These are phyloP conservation scores for Chaetomiaceae sp. DNA, from an alignment of 2,329 filamentous ascomycete genomes.

Conservation along the genomic window DNA sequence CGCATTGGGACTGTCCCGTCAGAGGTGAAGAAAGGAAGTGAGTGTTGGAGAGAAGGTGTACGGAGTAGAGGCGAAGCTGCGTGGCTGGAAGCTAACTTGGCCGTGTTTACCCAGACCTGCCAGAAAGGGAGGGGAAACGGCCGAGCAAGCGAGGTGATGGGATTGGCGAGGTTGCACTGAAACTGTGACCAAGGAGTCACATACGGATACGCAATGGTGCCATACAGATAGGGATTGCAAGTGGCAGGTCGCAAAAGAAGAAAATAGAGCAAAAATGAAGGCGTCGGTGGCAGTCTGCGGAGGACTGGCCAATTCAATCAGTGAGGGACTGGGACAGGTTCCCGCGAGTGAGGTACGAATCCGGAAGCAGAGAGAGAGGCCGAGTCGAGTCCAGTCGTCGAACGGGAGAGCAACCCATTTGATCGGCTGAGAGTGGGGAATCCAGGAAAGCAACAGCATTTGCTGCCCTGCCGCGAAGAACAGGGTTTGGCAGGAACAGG, in stretches of 20 bases:
- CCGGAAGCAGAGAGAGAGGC: not conserved
- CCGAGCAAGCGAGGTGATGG: constrained; percentile 9
- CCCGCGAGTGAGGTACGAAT: not conserved
- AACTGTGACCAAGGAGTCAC: constrained; percentile 3
- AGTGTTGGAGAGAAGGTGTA: not conserved
- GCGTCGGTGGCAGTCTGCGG: not conserved
- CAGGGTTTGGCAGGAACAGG: not conserved
- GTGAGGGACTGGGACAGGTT: not conserved
- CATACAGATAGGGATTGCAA: constrained; percentile 9
- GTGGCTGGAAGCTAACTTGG: not conserved
- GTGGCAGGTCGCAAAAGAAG: constrained; percentile 11
- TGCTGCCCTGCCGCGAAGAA: constrained; percentile 1
- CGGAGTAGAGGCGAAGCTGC: not conserved
- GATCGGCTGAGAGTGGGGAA: constrained; percentile 10
- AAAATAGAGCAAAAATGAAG: not conserved
- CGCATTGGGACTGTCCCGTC: constrained; percentile 2
- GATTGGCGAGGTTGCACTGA: constrained; percentile 3
- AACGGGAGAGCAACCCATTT: constrained; percentile 7
- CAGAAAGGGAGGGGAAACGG: not conserved
- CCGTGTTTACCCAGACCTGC: constrained; percentile 13
- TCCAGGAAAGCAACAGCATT: not conserved
- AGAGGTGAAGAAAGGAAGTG: not conserved
- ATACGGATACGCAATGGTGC: not conserved
- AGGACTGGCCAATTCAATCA: not conserved
- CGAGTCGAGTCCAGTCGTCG: not conserved